Conservation (phyloP, 2,329 filamentous ascomycete species). For the Venturia aucupariae region DNA sequence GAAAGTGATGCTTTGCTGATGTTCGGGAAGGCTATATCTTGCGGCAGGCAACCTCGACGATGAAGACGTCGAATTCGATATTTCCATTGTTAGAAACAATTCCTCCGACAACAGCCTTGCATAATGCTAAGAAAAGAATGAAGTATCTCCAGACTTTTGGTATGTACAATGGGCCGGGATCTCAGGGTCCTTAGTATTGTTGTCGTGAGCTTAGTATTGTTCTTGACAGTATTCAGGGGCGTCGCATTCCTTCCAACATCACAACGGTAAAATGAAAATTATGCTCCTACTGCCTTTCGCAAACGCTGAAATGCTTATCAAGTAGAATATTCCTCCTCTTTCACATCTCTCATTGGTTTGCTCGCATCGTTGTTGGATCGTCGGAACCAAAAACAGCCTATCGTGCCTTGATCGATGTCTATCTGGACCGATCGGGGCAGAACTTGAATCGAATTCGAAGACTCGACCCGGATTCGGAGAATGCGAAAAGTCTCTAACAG, state of each 20-base stretch:
- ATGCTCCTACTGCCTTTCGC: neutral
- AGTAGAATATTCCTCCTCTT: neutral
- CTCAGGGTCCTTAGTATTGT: conserved; percentile 6
- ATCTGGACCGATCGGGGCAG: neutral
- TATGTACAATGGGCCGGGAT: neutral
- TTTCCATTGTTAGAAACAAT: neutral
- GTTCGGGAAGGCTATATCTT: neutral
- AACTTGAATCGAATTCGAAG: neutral
- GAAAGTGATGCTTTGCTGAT: neutral
- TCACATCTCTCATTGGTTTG: neutral
- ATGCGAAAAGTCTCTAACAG: neutral
- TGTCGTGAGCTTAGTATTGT: conserved; percentile 6
- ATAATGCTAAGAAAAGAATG: conserved; percentile 6
- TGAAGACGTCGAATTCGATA: neutral
- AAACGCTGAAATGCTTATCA: neutral
- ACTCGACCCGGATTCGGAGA: neutral
- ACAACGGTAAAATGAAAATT: neutral
- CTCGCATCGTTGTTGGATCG: neutral
- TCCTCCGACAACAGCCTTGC: neutral
- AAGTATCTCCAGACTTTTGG: neutral
- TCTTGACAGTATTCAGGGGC: neutral
- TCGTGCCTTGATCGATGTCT: neutral
- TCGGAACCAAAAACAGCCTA: neutral
- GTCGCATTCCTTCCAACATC: neutral
- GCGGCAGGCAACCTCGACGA: neutral